Conservation (phyloP, 148 eudicot genomes). For the Diospyros kaki region DNA sequence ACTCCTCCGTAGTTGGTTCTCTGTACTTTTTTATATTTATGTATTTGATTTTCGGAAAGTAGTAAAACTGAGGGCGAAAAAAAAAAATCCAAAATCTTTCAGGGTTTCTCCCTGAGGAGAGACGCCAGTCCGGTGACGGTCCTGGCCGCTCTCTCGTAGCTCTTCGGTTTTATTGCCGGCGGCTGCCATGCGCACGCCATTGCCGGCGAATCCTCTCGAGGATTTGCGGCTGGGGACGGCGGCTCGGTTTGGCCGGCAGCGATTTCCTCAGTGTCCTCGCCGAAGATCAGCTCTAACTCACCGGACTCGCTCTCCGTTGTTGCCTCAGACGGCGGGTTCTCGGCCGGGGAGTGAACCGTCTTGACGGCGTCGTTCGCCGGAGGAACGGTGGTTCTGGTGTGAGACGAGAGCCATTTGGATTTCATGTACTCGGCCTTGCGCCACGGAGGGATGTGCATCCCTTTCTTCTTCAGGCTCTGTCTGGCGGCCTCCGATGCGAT, state of each 20-base stretch:
- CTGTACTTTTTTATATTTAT: neutral
- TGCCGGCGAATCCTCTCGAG: constrained; percentile 20
- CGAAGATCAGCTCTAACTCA: constrained; percentile 43
- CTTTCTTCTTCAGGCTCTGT: constrained; percentile 54
- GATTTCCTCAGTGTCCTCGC: constrained; percentile 18
- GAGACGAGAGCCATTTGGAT: constrained; percentile 57
- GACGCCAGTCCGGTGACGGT: constrained; percentile 62
- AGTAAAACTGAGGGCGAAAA: neutral
- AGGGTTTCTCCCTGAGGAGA: constrained; percentile 50
- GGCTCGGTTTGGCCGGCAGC: constrained; percentile 7
- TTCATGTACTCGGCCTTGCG: constrained; percentile 50
- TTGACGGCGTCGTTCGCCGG: neutral
- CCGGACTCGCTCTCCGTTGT: constrained; percentile 12
- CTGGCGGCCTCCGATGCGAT: constrained; percentile 44
- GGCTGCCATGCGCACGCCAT: constrained; percentile 33
- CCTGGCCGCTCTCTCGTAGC: constrained; percentile 36
- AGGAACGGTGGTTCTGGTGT: constrained; percentile 23
- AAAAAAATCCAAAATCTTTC: constrained; percentile 29
- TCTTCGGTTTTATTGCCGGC: constrained; percentile 52
- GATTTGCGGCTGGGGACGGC: neutral
- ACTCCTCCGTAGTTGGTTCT: neutral
- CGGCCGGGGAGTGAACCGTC: constrained; percentile 1
- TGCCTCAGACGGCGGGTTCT: neutral
- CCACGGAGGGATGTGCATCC: constrained; percentile 67
- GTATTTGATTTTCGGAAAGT: constrained; percentile 6